Conservation (phyloP, 768 basidiomycete genomes). For the Serendipita sp. region DNA sequence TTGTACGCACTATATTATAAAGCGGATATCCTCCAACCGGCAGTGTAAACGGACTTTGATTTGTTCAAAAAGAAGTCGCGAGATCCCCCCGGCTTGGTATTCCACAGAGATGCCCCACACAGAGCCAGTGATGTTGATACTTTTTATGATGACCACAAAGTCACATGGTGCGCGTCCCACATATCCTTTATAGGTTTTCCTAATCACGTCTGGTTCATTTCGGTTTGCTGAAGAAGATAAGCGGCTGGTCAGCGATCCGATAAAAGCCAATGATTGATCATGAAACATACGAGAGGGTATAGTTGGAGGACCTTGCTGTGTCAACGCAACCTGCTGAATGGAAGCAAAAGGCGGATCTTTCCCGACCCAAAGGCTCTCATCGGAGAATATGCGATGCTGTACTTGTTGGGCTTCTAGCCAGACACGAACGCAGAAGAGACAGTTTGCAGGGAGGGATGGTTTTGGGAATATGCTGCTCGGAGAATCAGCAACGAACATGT, state of each 20-base stretch:
- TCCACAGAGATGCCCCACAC: conserved; percentile 42
- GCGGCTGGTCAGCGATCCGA: not conserved
- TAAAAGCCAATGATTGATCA: not conserved
- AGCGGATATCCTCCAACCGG: conserved; percentile 36
- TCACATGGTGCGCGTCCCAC: conserved; percentile 42
- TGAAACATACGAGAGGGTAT: not conserved
- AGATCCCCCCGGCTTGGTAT: conserved; percentile 49
- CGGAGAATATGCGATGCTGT: conserved; percentile 47
- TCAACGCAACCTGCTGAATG: conserved; percentile 41
- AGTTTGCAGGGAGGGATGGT: conserved; percentile 34
- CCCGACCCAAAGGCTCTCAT: conserved; percentile 50
- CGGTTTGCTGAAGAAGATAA: conserved; percentile 13
- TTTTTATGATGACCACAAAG: conserved; percentile 35
- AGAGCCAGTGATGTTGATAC: conserved; percentile 14
- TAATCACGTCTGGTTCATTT: conserved; percentile 27
- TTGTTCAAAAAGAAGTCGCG: conserved; percentile 36
- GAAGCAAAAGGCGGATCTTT: conserved; percentile 47
- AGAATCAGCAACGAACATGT: not conserved
- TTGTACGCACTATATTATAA: conserved; percentile 41
- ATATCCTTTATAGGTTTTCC: conserved; percentile 35
- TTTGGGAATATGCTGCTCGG: conserved; percentile 45
- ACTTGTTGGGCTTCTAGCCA: conserved; percentile 44
- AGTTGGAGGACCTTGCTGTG: conserved; percentile 15
- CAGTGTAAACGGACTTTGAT: conserved; percentile 36
- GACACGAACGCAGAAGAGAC: conserved; percentile 40